Conservation (phyloP, 106 monocot species). For the Apostasia ramifera region DNA sequence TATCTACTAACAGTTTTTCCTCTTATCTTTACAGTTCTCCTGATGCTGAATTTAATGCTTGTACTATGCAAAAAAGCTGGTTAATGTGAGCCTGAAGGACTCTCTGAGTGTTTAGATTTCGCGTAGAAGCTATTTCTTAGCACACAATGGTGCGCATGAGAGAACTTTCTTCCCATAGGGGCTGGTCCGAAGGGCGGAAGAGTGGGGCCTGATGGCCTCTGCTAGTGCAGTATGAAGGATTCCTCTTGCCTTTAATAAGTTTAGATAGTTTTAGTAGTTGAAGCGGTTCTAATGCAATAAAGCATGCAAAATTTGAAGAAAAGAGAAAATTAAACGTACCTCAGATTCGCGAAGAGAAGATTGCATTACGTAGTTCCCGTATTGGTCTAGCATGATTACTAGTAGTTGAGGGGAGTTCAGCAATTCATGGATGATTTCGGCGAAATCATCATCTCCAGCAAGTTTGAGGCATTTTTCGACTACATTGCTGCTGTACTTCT, state of each 20-base stretch:
- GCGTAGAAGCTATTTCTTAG: too few relatives aligned
- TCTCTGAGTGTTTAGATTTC: too few relatives aligned
- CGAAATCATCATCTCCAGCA: neutral
- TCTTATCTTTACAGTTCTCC: too few relatives aligned
- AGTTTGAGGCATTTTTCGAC: slow-evolving; percentile 27
- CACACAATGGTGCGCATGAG: neutral
- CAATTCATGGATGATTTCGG: slow-evolving; percentile 19
- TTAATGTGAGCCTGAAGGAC: too few relatives aligned
- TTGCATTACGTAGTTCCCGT: slow-evolving; percentile 34
- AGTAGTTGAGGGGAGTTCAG: neutral
- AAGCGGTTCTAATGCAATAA: neutral
- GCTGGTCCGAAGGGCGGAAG: slow-evolving; percentile 8
- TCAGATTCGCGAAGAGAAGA: slow-evolving; percentile 8
- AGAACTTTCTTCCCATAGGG: slow-evolving; percentile 34
- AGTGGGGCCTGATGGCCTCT: slow-evolving; percentile 23
- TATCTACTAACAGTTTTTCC: too few relatives aligned
- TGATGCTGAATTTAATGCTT: too few relatives aligned
- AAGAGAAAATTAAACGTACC: slow-evolving; percentile 2
- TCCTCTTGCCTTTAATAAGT: neutral
- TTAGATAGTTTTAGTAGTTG: neutral
- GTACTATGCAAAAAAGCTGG: too few relatives aligned
- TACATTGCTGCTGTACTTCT: slow-evolving; percentile 31
- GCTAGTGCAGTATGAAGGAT: slow-evolving; percentile 17
- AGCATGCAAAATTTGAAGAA: neutral
- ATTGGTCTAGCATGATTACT: slow-evolving; percentile 13